Evolutionary conservation across 2,329 filamentous ascomycete species (phyloP).

Genomic region (Claviceps pazoutovae): DNA sequence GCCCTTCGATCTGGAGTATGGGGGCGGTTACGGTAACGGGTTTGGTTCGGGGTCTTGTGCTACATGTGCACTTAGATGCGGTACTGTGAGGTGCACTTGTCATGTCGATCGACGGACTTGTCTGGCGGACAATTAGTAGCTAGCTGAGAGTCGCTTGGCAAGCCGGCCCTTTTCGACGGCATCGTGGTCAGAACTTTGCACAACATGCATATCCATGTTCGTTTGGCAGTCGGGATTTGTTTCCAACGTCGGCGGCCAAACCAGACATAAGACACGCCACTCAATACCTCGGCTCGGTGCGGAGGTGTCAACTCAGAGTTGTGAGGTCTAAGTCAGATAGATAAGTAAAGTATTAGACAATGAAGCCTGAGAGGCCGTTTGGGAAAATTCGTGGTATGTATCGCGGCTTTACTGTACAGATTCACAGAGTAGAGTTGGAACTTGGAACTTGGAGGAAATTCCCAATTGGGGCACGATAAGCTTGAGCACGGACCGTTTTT

Average conservation of each 20-base stretch:
- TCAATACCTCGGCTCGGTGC: no score
- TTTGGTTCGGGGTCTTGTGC: slow-evolving; percentile 1
- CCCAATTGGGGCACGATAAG: background rate
- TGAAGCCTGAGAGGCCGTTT: no score
- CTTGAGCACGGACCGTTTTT: background rate
- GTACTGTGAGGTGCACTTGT: slow-evolving; percentile 4
- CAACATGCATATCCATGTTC: background rate
- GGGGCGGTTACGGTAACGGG: background rate
- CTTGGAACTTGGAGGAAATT: no score
- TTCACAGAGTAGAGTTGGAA: no score
- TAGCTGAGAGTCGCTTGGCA: background rate
- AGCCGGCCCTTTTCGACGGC: background rate
- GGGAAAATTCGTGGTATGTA: no score
- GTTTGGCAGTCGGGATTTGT: no score
- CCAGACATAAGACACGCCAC: no score
- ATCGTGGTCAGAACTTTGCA: background rate
- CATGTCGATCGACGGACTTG: background rate
- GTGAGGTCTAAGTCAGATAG: no score
- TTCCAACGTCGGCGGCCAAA: no score
- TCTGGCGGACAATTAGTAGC: slow-evolving; percentile 1
- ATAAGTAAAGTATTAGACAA: no score
- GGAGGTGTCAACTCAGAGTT: no score
- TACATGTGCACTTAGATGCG: slow-evolving; percentile 6
- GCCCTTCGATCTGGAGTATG: background rate
- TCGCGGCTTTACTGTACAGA: no score